phyloP scores from a whole-genome alignment of 108 stramenopile genomes.

The Fragilariopsis cylindrus region DNA sequence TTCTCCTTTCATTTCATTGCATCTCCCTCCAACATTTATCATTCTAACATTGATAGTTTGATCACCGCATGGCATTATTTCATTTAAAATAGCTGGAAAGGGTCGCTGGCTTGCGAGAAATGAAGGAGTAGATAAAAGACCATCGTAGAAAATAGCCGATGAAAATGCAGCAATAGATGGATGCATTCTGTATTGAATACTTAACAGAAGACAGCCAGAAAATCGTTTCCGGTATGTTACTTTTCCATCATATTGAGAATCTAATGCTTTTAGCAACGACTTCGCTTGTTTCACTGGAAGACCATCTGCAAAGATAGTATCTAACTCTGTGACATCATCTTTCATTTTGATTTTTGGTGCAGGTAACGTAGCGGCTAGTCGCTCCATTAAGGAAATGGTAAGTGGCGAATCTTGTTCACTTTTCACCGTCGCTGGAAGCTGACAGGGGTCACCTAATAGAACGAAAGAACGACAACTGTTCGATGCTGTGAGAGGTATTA shows the following conservation, averaged over 20 bases:
- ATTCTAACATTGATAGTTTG: constrained; percentile 51
- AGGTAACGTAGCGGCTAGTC: constrained; percentile 65
- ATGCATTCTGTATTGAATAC: constrained; percentile 95
- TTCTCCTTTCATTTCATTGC: constrained; percentile 65
- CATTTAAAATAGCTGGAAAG: constrained; percentile 48
- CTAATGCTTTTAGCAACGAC: constrained; percentile 36
- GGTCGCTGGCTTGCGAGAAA: constrained; percentile 46
- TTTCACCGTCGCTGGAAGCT: constrained; percentile 86
- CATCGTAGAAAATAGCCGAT: constrained; percentile 85
- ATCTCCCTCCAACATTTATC: constrained; percentile 67
- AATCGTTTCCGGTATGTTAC: constrained; percentile 73
- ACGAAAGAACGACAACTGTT: constrained; percentile 80
- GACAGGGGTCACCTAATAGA: constrained; percentile 89
- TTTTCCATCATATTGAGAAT: constrained; percentile 18
- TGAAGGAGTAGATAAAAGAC: constrained; percentile 65
- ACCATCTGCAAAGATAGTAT: constrained; percentile 58
- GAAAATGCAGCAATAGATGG: constrained; percentile 94
- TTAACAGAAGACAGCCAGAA: constrained; percentile 87
- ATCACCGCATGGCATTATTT: constrained; percentile 42
- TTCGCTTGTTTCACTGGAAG: constrained; percentile 69
- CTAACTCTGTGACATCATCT: constrained; percentile 51
- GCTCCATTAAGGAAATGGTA: constrained; percentile 80
- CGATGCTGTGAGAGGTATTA: constrained; percentile 81
- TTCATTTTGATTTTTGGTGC: constrained; percentile 71
- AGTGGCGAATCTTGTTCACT: constrained; percentile 57